phyloP scores from a whole-genome alignment of 129 eudicot genomes.

The Centaurea solstitialis region DNA sequence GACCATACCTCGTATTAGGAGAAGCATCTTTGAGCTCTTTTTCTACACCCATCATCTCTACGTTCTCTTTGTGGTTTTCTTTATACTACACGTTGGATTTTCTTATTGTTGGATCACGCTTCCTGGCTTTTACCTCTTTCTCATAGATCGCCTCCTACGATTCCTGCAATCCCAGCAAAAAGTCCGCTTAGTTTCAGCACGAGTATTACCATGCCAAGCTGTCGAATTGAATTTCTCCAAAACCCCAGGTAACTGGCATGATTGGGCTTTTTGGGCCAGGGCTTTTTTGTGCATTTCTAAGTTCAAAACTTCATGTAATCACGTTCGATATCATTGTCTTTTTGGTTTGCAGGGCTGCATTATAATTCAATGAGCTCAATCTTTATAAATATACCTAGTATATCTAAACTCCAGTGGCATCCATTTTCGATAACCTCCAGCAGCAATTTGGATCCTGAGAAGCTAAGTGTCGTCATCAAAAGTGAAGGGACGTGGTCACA shows the following conservation, averaged over 20 bases:
- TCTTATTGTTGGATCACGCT: constrained; percentile 60
- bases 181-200: constrained; percentile 59
- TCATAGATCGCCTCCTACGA: constrained; percentile 58
- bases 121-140: constrained; percentile 69
- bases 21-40: constrained; percentile 68
- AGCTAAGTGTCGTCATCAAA: constrained; percentile 60
- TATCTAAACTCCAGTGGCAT: constrained; percentile 82
- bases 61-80: constrained; percentile 51
- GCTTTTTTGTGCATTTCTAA: neutral
- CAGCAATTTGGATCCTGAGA: constrained; percentile 57
- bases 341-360: constrained; percentile 34
- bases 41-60: constrained; percentile 74
- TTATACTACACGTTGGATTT: constrained; percentile 64
- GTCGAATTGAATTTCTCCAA: constrained; percentile 67
- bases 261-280: neutral
- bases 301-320: neutral
- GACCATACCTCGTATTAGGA: constrained; percentile 43
- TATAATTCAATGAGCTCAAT: constrained; percentile 61
- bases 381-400: constrained; percentile 55
- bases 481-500: constrained; percentile 67
- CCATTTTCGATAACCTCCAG: constrained; percentile 65
- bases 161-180: constrained; percentile 72
- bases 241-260: constrained; percentile 33
- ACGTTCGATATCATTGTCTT: neutral
- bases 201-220: constrained; percentile 53